Evolutionary conservation across 2,329 filamentous ascomycete species (phyloP), one percentile per base, ranked within the genome.

Genomic region (Fusarium subglutinans): DNA sequence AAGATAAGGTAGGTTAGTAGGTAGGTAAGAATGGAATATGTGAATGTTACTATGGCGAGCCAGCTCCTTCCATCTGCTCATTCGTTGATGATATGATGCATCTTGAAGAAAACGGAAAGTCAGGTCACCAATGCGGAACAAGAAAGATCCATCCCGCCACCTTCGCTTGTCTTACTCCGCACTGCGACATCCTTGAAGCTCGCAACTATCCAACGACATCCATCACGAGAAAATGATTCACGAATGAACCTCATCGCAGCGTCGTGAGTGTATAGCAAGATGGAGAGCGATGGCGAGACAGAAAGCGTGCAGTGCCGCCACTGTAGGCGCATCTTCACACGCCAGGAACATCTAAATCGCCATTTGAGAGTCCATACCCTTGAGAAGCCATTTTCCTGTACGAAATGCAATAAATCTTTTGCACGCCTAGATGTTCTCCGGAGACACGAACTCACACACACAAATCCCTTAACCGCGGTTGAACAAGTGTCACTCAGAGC

Each of bases 301-400:
- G 37, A 41, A 10, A 40, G 38, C 10, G 67, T 68, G 24, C 28
- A 41, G 24, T 68, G 65, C 7, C 63, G 45, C 10, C 53, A 38
- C 8, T 68, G 73, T 43, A 35, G 28, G 12, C 63, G 38, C 17
- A 44, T 37, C 17, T 75, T 75, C 47, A 48, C 65, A 3, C 59
- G 73, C 24, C 69, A 58, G 26, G 73, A 75, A 37, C 73, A 75
- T 45, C 44, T 75, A 17, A 55, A 60, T 22, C 73, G 73, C 6
- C 73, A 75, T 58, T 17, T 50, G n/a, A 68, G 73, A 47, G 43
- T 47, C 6, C 73, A 75, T 38, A 75, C 73, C 6, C 55, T 45
- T 9, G 73, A 75, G 51, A 75, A 70, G n/a, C 72, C 73, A 13
- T 75, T 58, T 54, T 24, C 41, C 8, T 75, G 73, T 20, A 8